These are phyloP conservation scores for Penicillium chermesinum DNA, from an alignment of 495 filamentous ascomycete species.

Conservation along the genomic window DNA sequence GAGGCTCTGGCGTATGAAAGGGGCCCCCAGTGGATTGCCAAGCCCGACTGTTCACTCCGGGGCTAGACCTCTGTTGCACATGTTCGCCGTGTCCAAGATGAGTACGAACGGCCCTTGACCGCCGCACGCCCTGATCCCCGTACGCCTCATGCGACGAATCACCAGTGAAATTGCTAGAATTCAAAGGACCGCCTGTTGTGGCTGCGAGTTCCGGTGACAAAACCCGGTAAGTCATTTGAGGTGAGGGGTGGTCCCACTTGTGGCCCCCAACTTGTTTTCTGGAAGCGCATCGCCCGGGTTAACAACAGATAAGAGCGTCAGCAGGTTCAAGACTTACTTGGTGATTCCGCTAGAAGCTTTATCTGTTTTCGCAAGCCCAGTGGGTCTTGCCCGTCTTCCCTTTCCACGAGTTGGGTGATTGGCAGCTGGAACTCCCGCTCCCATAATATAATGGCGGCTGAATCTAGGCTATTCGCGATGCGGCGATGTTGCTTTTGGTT, in stretches of 20 bases:
- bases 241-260: constrained; percentile 18
- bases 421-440: too few species aligned
- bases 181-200: background rate
- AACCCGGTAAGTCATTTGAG: background rate
- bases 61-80: background rate
- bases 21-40: background rate
- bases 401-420: too few species aligned
- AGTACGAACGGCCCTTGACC: background rate
- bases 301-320: too few species aligned
- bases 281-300: constrained; percentile 27
- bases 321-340: too few species aligned
- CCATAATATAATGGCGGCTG: too few species aligned
- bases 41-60: background rate
- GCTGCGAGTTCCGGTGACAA: background rate
- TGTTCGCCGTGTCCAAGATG: background rate
- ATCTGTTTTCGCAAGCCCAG: too few species aligned
- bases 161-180: background rate
- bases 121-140: background rate
- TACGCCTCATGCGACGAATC: background rate
- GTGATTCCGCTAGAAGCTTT: too few species aligned
- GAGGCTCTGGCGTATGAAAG: background rate
- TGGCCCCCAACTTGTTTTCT: constrained; percentile 33
- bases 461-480: too few species aligned
- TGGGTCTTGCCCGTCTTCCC: too few species aligned
- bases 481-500: too few species aligned